Percentiles rank a stretch among this genome's conserved stretches.
Evolutionary conservation across 169 alveolate species (phyloP).

Genomic region (Perkinsus marinus): DNA sequence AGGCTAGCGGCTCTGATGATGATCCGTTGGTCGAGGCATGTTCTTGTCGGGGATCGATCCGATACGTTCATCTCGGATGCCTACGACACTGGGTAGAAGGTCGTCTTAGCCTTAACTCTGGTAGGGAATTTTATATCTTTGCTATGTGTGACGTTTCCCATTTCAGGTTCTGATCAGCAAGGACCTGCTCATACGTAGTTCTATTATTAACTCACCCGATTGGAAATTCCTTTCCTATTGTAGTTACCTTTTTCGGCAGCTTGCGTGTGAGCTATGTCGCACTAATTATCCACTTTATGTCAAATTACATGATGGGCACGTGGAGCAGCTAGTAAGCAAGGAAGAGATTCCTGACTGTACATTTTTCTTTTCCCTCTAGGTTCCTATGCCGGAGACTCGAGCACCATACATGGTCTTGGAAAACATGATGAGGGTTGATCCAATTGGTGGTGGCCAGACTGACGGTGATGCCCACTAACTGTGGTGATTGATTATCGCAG

Average conservation of each 20-base stretch:
- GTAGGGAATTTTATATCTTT: background rate
- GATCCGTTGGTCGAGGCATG: conserved; percentile 80
- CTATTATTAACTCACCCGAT: background rate
- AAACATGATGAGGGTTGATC: conserved; percentile 45
- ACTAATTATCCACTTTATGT: conserved; percentile 51
- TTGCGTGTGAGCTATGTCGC: conserved; percentile 66
- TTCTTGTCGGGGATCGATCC: conserved; percentile 79
- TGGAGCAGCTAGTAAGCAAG: conserved; percentile 40
- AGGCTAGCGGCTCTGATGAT: conserved; percentile 9
- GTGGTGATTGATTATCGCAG: background rate
- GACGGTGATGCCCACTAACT: background rate
- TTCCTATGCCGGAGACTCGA: conserved; percentile 46
- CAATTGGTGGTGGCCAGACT: background rate
- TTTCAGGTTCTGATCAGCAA: background rate
- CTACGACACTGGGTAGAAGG: conserved; percentile 84
- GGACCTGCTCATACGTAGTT: background rate
- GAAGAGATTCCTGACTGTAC: background rate
- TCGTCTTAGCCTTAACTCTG: conserved; percentile 44
- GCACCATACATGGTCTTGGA: conserved; percentile 77
- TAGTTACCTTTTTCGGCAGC: conserved; percentile 33
- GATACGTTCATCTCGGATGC: conserved; percentile 83
- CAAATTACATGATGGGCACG: conserved; percentile 42
- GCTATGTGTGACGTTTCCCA: conserved; percentile 30
- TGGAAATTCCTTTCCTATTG: background rate
- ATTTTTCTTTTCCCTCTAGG: background rate